Evolutionary conservation across 73 alveolate species (phyloP).

Genomic region (Paramecium caudatum): DNA sequence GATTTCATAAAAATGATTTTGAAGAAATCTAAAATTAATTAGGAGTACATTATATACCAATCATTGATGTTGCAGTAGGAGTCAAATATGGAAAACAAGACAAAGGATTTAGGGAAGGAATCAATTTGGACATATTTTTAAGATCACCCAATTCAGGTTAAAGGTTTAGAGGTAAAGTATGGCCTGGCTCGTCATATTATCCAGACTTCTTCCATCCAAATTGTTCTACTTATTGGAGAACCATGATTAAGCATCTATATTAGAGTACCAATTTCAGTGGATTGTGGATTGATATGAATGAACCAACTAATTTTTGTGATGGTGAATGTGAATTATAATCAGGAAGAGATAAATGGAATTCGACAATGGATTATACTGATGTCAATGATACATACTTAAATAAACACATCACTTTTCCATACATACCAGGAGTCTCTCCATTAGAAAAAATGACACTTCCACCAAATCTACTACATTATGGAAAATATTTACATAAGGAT

Average conservation of each 20-base stretch:
- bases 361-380: conserved; percentile 18
- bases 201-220: conserved; percentile 88
- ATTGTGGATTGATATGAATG: conserved; percentile 93
- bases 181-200: conserved; percentile 88
- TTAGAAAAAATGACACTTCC: conserved; percentile 59
- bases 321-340: conserved; percentile 48
- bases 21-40: conserved; percentile 65
- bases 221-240: conserved; percentile 85
- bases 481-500: conserved; percentile 70
- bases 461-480: conserved; percentile 70
- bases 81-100: conserved; percentile 73
- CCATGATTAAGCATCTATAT: conserved; percentile 81
- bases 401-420: conserved; percentile 19
- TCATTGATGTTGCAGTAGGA: conserved; percentile 83
- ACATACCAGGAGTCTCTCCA: conserved; percentile 28
- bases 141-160: conserved; percentile 70
- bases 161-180: conserved; percentile 80
- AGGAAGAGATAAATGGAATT: conserved; percentile 21
- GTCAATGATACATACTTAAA: not conserved
- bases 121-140: conserved; percentile 68
- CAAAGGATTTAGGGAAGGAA: conserved; percentile 67
- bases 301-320: conserved; percentile 80
- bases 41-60: conserved; percentile 63
- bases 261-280: conserved; percentile 85
- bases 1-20: conserved; percentile 32